Conservation (phyloP, 305 asterid genomes). For the Fraxinus platypoda region DNA sequence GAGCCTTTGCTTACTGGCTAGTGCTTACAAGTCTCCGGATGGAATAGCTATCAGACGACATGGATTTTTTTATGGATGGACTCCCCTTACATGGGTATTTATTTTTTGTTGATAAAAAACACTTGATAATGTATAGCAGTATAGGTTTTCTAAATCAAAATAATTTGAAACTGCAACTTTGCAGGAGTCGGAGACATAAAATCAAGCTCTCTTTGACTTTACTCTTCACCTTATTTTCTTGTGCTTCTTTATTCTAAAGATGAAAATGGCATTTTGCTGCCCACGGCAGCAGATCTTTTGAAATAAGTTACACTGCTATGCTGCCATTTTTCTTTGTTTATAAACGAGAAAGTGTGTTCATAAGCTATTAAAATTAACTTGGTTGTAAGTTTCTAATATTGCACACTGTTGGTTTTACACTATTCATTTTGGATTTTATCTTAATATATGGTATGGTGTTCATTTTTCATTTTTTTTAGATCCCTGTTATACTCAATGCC, state of each 20-base stretch:
- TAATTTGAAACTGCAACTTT: not conserved
- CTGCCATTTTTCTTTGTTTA: not conserved
- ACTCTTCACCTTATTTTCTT: conserved; percentile 11
- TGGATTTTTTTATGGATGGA: conserved; percentile 95
- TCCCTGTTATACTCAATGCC: conserved; percentile 84
- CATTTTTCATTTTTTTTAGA: conserved; percentile 45
- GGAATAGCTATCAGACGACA: conserved; percentile 69
- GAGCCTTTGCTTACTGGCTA: conserved; percentile 81
- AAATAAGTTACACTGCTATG: not conserved
- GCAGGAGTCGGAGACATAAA: not conserved
- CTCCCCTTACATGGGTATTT: conserved; percentile 76
- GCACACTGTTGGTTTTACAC: conserved; percentile 6
- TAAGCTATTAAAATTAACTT: conserved; percentile 7
- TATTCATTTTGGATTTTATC: not conserved
- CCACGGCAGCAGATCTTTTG: not conserved
- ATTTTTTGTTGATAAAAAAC: conserved; percentile 4
- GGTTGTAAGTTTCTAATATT: not conserved
- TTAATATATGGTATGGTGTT: conserved; percentile 10
- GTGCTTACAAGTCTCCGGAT: conserved; percentile 89
- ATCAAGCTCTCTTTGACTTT: not conserved
- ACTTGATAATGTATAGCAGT: not conserved
- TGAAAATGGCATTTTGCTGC: not conserved
- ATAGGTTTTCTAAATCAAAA: conserved; percentile 14
- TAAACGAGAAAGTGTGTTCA: not conserved
- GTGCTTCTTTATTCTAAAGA: conserved; percentile 16